Conservation (phyloP, 2,329 filamentous ascomycete genomes). For the Claviceps lovelessii region DNA sequence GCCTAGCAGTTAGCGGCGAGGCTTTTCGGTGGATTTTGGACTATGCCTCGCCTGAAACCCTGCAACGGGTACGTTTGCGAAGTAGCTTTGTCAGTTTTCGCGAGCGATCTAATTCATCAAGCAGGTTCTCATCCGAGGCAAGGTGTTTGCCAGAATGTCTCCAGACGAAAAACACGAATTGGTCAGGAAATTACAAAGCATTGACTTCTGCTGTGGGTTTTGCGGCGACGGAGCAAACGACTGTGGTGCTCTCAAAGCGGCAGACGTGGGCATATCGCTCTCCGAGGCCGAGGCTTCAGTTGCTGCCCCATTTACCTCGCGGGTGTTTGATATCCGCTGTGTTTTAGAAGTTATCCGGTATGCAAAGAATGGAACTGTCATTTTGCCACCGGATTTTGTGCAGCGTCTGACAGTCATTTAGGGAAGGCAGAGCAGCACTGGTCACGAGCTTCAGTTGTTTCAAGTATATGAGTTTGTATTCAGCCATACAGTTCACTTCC, state of each 20-base stretch:
- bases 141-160: conserved; percentile 96
- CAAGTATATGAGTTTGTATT: conserved; percentile 99
- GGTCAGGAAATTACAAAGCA: conserved; percentile 89
- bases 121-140: conserved; percentile 77
- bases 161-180: conserved; percentile 97
- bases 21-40: conserved; percentile 95
- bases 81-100: not conserved
- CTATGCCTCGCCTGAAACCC: conserved; percentile 65
- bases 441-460: conserved; percentile 99
- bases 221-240: conserved; percentile 97
- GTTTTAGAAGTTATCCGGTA: conserved; percentile 81
- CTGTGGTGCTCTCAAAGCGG: conserved; percentile 89
- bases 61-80: conserved; percentile 44
- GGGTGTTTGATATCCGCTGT: conserved; percentile 91
- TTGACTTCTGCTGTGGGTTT: conserved; percentile 91
- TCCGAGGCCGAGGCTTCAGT: conserved; percentile 96
- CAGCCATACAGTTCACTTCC: conserved; percentile 95
- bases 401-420: conserved; percentile 18
- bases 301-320: conserved; percentile 92
- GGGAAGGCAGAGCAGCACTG: conserved; percentile 82
- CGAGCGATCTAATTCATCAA: not conserved
- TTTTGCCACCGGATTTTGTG: not conserved
- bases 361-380: conserved; percentile 7
- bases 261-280: conserved; percentile 91
- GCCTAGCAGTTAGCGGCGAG: conserved; percentile 78